Conservation (phyloP, 139 green algal genomes). For the Pleodorina starrii region DNA sequence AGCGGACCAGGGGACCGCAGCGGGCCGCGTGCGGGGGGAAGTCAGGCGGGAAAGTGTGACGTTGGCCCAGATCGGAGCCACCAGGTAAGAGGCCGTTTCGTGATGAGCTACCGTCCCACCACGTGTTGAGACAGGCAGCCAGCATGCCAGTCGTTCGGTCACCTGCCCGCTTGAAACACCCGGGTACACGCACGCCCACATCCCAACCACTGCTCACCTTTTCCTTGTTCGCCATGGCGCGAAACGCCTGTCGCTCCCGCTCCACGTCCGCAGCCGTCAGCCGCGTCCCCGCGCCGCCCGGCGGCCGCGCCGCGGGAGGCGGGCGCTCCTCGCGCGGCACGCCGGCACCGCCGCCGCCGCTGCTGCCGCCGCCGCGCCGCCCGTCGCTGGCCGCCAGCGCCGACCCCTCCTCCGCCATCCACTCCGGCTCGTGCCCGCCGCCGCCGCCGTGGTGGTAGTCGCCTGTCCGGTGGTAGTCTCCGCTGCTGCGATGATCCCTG, state of each 20-base stretch:
- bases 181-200: too few relatives aligned
- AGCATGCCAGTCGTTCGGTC: too few relatives aligned
- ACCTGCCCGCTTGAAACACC: too few relatives aligned
- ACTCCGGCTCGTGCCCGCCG: constrained; percentile 14
- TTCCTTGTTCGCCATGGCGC: constrained; percentile 23
- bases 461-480: not conserved
- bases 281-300: not conserved
- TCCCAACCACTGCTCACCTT: constrained; percentile 28
- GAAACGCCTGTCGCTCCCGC: constrained; percentile 42
- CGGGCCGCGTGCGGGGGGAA: too few relatives aligned
- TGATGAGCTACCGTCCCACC: too few relatives aligned
- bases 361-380: not conserved
- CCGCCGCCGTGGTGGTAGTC: not conserved
- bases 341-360: not conserved
- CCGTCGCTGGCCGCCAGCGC: not conserved
- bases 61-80: too few relatives aligned
- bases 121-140: too few relatives aligned
- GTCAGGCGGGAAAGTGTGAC: too few relatives aligned
- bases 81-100: too few relatives aligned
- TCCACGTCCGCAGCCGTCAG: constrained; percentile 44
- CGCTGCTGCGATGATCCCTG: not conserved
- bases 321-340: not conserved
- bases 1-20: too few relatives aligned
- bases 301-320: not conserved
- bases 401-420: constrained; percentile 30